Base-by-base conservation (phyloP, 192 early-diverging fungal genomes). In the Geranomyces michiganensis region DNA sequence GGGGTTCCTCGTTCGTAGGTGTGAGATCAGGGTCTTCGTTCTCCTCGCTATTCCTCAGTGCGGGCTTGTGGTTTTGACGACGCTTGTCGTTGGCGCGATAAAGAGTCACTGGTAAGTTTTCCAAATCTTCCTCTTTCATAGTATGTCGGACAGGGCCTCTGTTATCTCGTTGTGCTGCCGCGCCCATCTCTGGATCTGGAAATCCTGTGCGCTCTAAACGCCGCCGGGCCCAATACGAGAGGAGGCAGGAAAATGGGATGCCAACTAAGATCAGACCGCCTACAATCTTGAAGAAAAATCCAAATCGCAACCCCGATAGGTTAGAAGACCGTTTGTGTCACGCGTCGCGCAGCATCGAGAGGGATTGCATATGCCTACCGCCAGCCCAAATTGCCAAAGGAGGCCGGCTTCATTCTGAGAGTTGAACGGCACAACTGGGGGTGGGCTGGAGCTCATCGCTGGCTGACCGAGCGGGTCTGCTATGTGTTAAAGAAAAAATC, bases 381-480 rank as follows among this genome's bases (percentile, higher is more conserved):
- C 72, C 22, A 73, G 30, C 1, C 72, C 72, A 73, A 73, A 73
- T 47, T 73, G 72, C 72, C 72, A 73, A 33, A 73, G 51, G 3
- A 71, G 29, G 14, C 70, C 61, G 22, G 46, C 51, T 7, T 53
- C 6, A 15, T 9, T 15, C 17, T 26, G n/a, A 6, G 51, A 53
- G n/a, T n/a, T 17, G 7, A 53, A 24, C 17, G 51, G 51, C 51
- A 17, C n/a, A 53, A n/a, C 24, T 17, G 51, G n/a, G 7, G 24
- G n/a, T 15, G 51, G 12, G 46, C 46, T 53, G 19, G 51, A 6
- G 51, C 19, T 26, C 24, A 53, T n/a, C 15, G n/a, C 6, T n/a
- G 4, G 3, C 15, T n/a, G 19, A 26, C 51, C 3, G 51, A 41
- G 36, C 36, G 51, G 15, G n/a, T 53, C 24, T 53, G 51, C 51